These are phyloP conservation scores for Echites panduratus DNA, from an alignment of 257 asterid genomes.

Conservation along the genomic window DNA sequence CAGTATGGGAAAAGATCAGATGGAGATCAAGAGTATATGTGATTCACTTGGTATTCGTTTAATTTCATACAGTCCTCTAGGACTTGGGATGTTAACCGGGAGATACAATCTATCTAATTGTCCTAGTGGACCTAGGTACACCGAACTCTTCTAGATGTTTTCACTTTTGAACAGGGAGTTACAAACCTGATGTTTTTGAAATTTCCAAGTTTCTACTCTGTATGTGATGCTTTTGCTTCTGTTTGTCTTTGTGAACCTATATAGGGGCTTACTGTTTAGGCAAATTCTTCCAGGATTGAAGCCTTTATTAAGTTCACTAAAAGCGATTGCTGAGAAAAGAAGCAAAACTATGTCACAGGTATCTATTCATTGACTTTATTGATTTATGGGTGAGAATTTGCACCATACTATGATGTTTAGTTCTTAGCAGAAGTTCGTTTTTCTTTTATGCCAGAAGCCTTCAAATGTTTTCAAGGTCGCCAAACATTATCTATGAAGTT, in stretches of 20 bases:
- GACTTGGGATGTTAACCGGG: conserved; percentile 97
- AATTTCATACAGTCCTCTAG: conserved; percentile 86
- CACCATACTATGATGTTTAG: background rate
- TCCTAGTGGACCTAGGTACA: conserved; percentile 86
- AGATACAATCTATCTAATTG: conserved; percentile 69
- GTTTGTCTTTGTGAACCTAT: background rate
- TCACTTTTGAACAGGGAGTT: background rate
- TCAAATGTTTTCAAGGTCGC: background rate
- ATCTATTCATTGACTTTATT: conserved; percentile 6
- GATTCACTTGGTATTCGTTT: conserved; percentile 71
- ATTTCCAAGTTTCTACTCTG: background rate
- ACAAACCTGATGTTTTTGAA: background rate
- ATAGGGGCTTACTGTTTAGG: conserved; percentile 67
- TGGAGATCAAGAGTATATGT: conserved; percentile 63
- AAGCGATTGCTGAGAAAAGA: conserved; percentile 54
- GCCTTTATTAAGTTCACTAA: conserved; percentile 59
- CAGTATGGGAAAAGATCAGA: conserved; percentile 83
- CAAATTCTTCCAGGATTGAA: conserved; percentile 84
- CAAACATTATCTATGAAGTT: background rate
- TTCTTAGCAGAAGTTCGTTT: background rate
- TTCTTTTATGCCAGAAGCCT: background rate
- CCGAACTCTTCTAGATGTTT: conserved; percentile 4
- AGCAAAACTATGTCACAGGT: conserved; percentile 76
- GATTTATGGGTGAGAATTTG: background rate
- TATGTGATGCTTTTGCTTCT: conserved; percentile 8